phyloP scores from a whole-genome alignment of 2,329 filamentous ascomycete species.

The Paraphaeosphaeria sporulosa region DNA sequence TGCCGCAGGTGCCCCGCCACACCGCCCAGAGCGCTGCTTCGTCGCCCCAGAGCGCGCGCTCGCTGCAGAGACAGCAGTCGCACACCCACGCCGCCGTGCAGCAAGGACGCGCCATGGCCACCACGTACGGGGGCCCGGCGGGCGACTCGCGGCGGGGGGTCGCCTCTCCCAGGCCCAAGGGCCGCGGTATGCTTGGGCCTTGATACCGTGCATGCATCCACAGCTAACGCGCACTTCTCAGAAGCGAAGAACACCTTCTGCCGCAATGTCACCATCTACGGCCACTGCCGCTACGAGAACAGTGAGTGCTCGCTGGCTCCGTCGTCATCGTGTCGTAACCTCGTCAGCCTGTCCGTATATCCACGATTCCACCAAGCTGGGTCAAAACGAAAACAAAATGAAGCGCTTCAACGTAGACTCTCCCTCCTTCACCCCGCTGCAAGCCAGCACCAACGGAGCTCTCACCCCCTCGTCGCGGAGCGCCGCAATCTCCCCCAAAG shows the following conservation, averaged over 20 bases:
- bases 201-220: conserved; percentile 10
- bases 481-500: conserved; percentile 84
- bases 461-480: conserved; percentile 66
- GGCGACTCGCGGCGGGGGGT: conserved; percentile 52
- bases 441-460: conserved; percentile 56
- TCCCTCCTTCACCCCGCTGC: conserved; percentile 85
- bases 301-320: conserved; percentile 54
- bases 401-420: conserved; percentile 94
- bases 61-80: conserved; percentile 26
- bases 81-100: conserved; percentile 23
- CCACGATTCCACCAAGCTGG: conserved; percentile 76
- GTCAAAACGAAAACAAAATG: conserved; percentile 64
- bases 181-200: conserved; percentile 44
- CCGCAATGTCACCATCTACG: conserved; percentile 92
- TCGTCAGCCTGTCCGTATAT: conserved; percentile 76
- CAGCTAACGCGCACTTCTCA: conserved; percentile 36
- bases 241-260: conserved; percentile 87
- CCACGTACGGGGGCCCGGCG: conserved; percentile 45
- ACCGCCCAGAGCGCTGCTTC: conserved; percentile 22
- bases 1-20: conserved; percentile 28
- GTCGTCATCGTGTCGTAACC: conserved; percentile 27
- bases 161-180: conserved; percentile 53
- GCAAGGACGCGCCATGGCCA: conserved; percentile 46
- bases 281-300: conserved; percentile 90
- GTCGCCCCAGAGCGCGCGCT: conserved; percentile 25